phyloP scores from a whole-genome alignment of 2,329 filamentous ascomycete species.

The Phialophora verrucosa region DNA sequence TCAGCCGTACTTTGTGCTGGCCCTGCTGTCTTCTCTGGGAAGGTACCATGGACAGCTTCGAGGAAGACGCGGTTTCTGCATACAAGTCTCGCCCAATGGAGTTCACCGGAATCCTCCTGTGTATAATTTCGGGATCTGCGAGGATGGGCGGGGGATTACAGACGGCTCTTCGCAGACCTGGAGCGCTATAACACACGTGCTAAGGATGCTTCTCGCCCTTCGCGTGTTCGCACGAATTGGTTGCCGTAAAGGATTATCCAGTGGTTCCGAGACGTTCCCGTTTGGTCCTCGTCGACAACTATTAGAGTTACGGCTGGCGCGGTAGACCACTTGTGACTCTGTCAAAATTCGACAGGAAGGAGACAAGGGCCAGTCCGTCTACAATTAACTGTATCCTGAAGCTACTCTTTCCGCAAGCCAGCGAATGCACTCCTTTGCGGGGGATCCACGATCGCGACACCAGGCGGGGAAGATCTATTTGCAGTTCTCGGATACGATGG shows the following conservation, averaged over 20 bases:
- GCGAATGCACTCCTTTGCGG: not conserved
- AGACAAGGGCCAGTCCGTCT: not conserved
- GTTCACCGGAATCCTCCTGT: conserved; percentile 27
- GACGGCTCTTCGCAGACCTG: conserved; percentile 24
- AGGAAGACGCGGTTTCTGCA: conserved; percentile 27
- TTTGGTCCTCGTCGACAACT: not conserved
- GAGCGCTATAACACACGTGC: conserved; percentile 16
- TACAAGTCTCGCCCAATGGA: conserved; percentile 29
- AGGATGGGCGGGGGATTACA: conserved; percentile 24
- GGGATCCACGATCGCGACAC: not conserved
- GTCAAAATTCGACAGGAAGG: not conserved
- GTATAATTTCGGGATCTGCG: conserved; percentile 22
- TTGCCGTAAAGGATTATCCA: conserved; percentile 24
- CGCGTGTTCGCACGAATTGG: conserved; percentile 23
- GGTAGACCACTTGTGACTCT: not conserved
- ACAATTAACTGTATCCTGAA: not conserved
- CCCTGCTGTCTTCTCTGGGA: conserved; percentile 12
- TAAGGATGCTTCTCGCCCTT: conserved; percentile 21
- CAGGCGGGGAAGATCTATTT: conserved; percentile 4
- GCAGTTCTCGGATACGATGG: not conserved
- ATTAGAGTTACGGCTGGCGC: not conserved
- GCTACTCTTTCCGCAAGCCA: not conserved
- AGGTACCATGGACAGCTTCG: conserved; percentile 22
- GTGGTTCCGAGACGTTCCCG: conserved; percentile 11
- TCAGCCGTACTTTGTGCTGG: conserved; percentile 22